phyloP scores from a whole-genome alignment of 2,329 filamentous ascomycete genomes.

The Penicillium brasilianum region DNA sequence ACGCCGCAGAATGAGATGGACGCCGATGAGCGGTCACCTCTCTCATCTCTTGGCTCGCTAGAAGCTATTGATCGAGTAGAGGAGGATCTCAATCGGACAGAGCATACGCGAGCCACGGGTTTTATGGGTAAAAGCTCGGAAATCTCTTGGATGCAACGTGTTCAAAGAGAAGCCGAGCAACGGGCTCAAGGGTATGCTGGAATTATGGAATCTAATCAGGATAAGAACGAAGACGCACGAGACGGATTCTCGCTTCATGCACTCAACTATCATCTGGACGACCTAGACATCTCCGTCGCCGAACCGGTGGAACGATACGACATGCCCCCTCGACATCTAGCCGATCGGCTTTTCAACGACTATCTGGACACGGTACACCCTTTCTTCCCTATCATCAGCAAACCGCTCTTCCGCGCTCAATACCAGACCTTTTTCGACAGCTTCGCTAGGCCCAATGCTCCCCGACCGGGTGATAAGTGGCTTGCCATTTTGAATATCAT shows the following conservation, averaged over 20 bases:
- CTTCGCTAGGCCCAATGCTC: constrained; percentile 17
- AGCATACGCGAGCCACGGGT: constrained; percentile 44
- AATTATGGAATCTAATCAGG: constrained; percentile 28
- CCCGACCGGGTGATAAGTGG: constrained; percentile 42
- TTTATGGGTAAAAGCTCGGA: constrained; percentile 55
- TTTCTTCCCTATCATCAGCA: constrained; percentile 48
- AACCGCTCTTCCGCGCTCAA: constrained; percentile 42
- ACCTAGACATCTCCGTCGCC: constrained; percentile 48
- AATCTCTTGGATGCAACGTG: constrained; percentile 52
- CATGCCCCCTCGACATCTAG: constrained; percentile 45
- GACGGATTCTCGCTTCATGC: constrained; percentile 39
- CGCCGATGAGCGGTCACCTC: constrained; percentile 36
- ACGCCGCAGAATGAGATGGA: constrained; percentile 39
- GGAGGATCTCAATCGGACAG: constrained; percentile 49
- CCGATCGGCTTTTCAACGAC: constrained; percentile 43
- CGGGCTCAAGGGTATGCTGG: constrained; percentile 37
- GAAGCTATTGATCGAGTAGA: constrained; percentile 52
- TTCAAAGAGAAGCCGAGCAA: constrained; percentile 46
- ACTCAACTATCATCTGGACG: constrained; percentile 50
- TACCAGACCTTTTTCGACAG: constrained; percentile 38
- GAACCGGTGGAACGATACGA: constrained; percentile 49
- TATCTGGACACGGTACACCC: constrained; percentile 46
- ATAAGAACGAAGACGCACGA: constrained; percentile 31
- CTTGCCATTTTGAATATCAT: constrained; percentile 49
- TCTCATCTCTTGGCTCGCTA: constrained; percentile 48